Evolutionary conservation across 2,329 filamentous ascomycete species (phyloP).

Genomic region (Colletotrichum chlorophyti): DNA sequence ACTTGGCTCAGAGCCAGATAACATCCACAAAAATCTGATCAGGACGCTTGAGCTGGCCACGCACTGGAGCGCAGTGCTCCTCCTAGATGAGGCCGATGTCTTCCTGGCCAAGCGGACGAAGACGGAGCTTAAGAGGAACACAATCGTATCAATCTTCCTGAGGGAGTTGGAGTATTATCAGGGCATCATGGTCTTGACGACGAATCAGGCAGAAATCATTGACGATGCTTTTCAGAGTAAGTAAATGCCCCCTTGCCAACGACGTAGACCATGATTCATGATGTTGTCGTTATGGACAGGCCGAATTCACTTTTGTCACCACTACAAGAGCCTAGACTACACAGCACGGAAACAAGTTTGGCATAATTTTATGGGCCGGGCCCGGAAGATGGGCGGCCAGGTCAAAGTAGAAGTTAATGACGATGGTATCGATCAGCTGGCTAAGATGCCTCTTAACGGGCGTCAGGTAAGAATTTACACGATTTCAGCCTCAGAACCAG

Average conservation of each 20-base stretch:
- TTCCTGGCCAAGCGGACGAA: slow-evolving; percentile 74
- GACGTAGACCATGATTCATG: too few species aligned
- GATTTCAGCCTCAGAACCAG: too few species aligned
- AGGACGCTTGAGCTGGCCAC: not conserved
- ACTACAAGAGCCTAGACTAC: not conserved
- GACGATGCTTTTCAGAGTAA: not conserved
- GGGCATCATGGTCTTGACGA: not conserved
- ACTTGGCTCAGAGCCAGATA: not conserved
- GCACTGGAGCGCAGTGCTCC: slow-evolving; percentile 79
- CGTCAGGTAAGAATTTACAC: not conserved
- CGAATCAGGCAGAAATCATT: not conserved
- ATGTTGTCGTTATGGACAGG: not conserved
- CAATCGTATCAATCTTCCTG: not conserved
- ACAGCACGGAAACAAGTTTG: not conserved
- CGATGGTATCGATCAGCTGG: not conserved
- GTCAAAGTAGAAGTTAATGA: not conserved
- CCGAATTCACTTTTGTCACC: not conserved
- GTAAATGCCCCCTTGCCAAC: not conserved
- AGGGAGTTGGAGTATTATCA: not conserved
- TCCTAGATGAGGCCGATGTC: slow-evolving; percentile 86
- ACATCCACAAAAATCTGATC: not conserved
- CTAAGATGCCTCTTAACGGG: not conserved
- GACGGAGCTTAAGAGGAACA: slow-evolving; percentile 50
- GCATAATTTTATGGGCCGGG: not conserved
- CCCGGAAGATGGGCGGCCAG: too few species aligned